Base-by-base conservation (phyloP, 1,284 basidiomycete species). In the Irpex lacteus region DNA sequence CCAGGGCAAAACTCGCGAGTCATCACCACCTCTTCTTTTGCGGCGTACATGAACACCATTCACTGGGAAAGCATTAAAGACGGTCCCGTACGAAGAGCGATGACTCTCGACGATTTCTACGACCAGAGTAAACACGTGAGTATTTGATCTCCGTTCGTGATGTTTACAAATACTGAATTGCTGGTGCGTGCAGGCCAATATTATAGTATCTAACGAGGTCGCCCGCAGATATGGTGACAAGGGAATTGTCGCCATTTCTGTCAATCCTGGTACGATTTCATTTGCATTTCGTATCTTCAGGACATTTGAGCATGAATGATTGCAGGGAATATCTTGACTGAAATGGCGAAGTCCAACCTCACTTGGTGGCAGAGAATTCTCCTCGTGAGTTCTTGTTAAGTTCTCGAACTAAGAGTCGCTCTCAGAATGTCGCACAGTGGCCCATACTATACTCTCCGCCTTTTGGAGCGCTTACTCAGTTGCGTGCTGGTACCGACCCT, bases 1-100 rank as follows among this genome's bases (percentile, higher is more conserved):
- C 71, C 78, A 6, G 75, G 76, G 15, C 71, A 78, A 11, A 78
- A 80, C 32, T 74, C 79, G 0, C 79, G 87, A 15, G 76, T 90
- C 21, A 73, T 88, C 64, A 76, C 76, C 59, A 76, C 80, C 5
- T 77, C 82, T 0, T 87, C 84, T 0, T 68, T 71, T n/a, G 63
- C 52, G 19, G 55, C 13, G 32, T 60, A n/a, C 38, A 38, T 52
- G 52, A 54, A 4, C 56, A 68, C 18, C 52, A 6, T 56, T 19
- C 13, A 66, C 18, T 74, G 61, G 56, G 68, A 67, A 0, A 65
- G 67, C 2, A 66, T 76, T 54, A 52, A 56, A 4, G 71, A 67
- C 26, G 67, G 68, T 8, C 54, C 60, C 5, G 61, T 40, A 26
- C 63, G 73, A 8, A 68, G 66, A 50, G 66, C 70, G 58, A 34